Conservation (phyloP, 768 basidiomycete genomes). For the Rhodotorula diobovata region DNA sequence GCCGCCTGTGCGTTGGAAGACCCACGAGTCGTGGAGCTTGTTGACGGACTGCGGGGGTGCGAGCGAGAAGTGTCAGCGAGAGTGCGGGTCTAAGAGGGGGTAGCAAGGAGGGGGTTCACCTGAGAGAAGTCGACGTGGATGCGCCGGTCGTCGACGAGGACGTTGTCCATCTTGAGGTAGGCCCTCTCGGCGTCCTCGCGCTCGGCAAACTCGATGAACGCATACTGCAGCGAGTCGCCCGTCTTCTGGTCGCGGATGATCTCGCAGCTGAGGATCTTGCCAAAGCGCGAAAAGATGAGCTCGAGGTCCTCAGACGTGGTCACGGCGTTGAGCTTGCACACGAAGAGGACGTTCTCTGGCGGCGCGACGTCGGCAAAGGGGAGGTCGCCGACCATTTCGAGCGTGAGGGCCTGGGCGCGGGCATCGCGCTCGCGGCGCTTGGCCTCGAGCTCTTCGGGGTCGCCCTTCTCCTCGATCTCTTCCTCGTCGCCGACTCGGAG, state of each 20-base stretch:
- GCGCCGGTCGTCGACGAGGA: constrained; percentile 89
- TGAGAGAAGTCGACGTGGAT: constrained; percentile 98
- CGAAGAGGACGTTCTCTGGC: constrained; percentile 96
- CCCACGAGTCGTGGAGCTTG: constrained; percentile 73
- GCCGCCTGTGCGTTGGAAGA: constrained; percentile 42
- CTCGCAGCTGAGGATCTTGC: constrained; percentile 93
- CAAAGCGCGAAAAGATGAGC: constrained; percentile 93
- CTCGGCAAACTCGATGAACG: constrained; percentile 97
- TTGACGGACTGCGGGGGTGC: constrained; percentile 82
- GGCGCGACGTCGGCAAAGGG: constrained; percentile 97
- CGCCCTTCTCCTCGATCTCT: constrained; percentile 52
- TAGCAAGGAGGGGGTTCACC: no score
- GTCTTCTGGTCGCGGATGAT: constrained; percentile 93
- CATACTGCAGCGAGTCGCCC: constrained; percentile 94
- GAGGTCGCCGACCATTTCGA: constrained; percentile 99
- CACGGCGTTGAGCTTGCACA: constrained; percentile 95
- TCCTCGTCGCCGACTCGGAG: constrained; percentile 94
- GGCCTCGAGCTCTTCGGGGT: constrained; percentile 79
- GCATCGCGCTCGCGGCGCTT: constrained; percentile 81
- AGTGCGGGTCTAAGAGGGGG: no score
- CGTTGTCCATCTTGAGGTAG: constrained; percentile 99
- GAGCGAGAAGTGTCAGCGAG: background rate
- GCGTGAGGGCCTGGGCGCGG: constrained; percentile 83
- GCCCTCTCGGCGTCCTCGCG: constrained; percentile 92
- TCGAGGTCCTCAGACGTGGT: constrained; percentile 94